A percentile compares a stretch with the other conserved stretches of the same genome.
Evolutionary conservation across 225 moss, liverwort and hornwort genomes (phyloP).

Genomic region (Pseudisothecium myosuroides): DNA sequence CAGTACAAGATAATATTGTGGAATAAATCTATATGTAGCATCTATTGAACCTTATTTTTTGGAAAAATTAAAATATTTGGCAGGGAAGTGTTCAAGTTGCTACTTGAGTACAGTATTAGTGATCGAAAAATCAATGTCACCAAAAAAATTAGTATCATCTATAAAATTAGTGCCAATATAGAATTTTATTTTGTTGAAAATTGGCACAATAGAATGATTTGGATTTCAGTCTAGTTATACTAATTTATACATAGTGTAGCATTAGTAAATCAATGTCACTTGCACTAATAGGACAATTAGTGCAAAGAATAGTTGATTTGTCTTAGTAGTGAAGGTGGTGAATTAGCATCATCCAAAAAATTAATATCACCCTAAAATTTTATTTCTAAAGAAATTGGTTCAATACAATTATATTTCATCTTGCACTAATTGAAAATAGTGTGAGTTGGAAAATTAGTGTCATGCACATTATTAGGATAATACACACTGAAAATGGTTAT

Average conservation of each 20-base stretch:
- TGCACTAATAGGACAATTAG: rapidly evolving
- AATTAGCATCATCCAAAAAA: no score
- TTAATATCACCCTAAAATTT: neutral
- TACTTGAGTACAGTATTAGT: rapidly evolving
- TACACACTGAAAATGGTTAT: neutral
- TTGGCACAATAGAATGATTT: neutral
- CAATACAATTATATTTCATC: no score
- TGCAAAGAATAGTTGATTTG: neutral
- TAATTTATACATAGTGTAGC: neutral
- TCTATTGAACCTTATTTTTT: neutral
- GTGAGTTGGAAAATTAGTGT: neutral
- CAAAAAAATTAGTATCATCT: neutral
- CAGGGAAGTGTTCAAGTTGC: neutral
- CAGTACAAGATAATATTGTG: no score
- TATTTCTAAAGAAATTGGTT: neutral
- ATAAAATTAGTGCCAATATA: neutral
- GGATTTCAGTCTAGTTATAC: no score
- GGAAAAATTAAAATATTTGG: rapidly evolving
- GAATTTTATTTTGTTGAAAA: neutral
- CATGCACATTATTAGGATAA: neutral
- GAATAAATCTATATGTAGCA: neutral
- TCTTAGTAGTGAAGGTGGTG: neutral
- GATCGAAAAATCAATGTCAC: no score
- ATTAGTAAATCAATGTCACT: neutral
- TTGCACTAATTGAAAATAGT: neutral